phyloP scores from a whole-genome alignment of 1,284 basidiomycete species.

The Ceratobasidium sp. region DNA sequence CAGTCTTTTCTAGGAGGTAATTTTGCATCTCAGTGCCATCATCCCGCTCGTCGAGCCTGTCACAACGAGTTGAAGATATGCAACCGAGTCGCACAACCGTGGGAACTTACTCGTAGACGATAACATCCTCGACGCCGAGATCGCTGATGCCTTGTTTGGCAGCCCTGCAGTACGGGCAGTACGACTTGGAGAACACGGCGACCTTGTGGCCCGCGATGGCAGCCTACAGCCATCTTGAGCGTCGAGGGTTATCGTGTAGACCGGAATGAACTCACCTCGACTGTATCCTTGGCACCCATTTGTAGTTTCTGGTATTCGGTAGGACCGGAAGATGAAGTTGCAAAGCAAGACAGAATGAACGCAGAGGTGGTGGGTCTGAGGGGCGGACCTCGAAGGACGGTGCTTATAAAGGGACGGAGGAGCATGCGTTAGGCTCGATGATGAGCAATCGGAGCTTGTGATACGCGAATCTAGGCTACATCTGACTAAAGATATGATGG shows the following conservation, averaged over 20 bases:
- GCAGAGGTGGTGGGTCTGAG: neutral
- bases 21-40: conserved; percentile 71
- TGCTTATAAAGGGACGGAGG: conserved; percentile 32
- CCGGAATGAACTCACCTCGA: conserved; percentile 59
- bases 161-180: conserved; percentile 71
- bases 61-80: neutral
- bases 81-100: conserved; percentile 55
- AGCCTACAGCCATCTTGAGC: conserved; percentile 57
- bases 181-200: conserved; percentile 78
- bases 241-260: neutral
- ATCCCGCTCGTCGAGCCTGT: conserved; percentile 63
- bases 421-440: conserved; percentile 11
- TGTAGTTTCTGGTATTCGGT: conserved; percentile 38
- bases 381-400: conserved; percentile 3
- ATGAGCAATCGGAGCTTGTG: conserved; percentile 28
- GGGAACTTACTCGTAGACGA: conserved; percentile 71
- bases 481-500: conserved; percentile 17
- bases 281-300: conserved; percentile 58
- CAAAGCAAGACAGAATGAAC: conserved; percentile 29
- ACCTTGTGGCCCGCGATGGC: conserved; percentile 71
- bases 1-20: conserved; percentile 71
- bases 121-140: conserved; percentile 59
- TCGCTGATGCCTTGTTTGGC: conserved; percentile 66
- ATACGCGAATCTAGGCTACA: neutral
- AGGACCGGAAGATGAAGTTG: conserved; percentile 38